phyloP scores from a whole-genome alignment of 306 rosid genomes.

The Castanea mollissima region DNA sequence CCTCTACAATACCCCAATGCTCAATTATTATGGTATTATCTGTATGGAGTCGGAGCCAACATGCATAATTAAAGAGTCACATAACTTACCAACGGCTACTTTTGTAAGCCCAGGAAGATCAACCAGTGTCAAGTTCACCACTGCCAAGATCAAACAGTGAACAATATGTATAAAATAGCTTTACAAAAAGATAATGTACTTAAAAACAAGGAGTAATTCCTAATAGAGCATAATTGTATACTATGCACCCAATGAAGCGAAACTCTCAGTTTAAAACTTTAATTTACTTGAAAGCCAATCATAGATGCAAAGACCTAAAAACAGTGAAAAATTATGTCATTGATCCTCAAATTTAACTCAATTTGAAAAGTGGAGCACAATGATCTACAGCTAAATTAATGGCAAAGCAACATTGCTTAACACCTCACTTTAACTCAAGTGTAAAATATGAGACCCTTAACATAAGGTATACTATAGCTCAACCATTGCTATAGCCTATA shows the following conservation, averaged over 20 bases:
- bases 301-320: neutral
- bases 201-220: neutral
- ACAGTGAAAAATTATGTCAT: neutral
- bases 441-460: neutral
- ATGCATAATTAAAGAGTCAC: neutral
- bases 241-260: neutral
- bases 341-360: neutral
- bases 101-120: slow-evolving; percentile 98
- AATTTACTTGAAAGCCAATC: neutral
- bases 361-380: neutral
- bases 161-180: neutral
- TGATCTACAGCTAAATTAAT: neutral
- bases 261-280: no score
- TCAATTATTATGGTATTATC: neutral
- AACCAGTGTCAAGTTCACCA: slow-evolving; percentile 88
- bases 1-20: slow-evolving; percentile 49
- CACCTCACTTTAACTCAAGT: neutral
- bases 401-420: neutral
- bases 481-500: neutral
- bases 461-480: neutral
- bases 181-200: neutral
- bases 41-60: neutral
- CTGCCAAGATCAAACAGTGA: slow-evolving; percentile 48
- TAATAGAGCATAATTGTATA: neutral
- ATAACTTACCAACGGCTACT: slow-evolving; percentile 84